A percentile compares a stretch with the other conserved stretches of the same genome.
These are phyloP conservation scores for Phytophthora idaei DNA, from an alignment of 352 stramenopile species.

Conservation along the genomic window DNA sequence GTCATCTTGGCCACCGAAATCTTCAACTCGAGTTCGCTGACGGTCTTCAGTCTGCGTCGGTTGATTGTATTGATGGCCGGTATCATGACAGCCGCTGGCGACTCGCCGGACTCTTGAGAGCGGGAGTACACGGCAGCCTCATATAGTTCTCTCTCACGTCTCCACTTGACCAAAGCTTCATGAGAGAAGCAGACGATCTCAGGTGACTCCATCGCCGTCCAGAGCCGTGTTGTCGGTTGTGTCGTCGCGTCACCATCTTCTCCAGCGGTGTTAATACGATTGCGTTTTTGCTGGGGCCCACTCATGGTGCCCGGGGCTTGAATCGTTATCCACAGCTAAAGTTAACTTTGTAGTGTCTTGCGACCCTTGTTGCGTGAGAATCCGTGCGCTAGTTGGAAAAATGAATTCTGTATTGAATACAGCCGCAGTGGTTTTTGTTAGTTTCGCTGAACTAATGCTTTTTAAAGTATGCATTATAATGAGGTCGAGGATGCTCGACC, in stretches of 20 bases:
- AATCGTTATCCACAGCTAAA: constrained; percentile 16
- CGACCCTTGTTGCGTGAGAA: too few species aligned
- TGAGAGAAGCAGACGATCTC: constrained; percentile 1
- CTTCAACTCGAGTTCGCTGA: constrained; percentile 2
- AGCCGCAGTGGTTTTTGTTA: too few species aligned
- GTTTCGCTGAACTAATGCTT: too few species aligned
- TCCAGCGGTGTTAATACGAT: constrained; percentile 9
- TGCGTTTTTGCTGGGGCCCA: constrained; percentile 10
- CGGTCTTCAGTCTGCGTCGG: not conserved
- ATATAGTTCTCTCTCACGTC: constrained; percentile 6
- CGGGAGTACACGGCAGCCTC: constrained; percentile 1
- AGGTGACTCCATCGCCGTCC: constrained; percentile 7
- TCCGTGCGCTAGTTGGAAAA: too few species aligned
- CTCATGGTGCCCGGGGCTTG: constrained; percentile 3
- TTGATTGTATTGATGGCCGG: not conserved
- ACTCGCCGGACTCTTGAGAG: not conserved
- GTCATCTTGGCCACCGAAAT: not conserved
- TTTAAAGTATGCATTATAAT: too few species aligned
- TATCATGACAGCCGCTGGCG: not conserved
- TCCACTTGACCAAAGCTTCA: constrained; percentile 6
- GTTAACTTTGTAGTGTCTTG: constrained; percentile 1
- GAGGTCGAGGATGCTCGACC: too few species aligned
- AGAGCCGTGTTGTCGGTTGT: not conserved
- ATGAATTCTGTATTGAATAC: too few species aligned
- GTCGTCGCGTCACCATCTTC: constrained; percentile 3